Evolutionary conservation across 495 filamentous ascomycete genomes (phyloP), one percentile per base, ranked within the genome.

Genomic region (Pseudevernia furfuracea): DNA sequence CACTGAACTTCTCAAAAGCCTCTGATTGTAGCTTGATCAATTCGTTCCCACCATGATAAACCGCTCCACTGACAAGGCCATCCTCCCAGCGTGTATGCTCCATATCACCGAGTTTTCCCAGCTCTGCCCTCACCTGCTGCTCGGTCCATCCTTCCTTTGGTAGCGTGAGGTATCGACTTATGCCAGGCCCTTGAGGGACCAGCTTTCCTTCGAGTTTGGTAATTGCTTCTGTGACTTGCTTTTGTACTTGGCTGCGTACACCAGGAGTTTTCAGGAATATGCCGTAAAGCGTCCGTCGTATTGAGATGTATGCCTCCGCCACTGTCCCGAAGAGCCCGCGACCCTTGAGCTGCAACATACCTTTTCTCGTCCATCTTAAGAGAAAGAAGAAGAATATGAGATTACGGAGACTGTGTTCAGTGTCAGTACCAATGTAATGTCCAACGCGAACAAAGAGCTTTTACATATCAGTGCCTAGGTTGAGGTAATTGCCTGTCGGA

Each of bases 51-150:
- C 95, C 94, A 71, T 96, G 92, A 73, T 99, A 99, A 36, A 99
- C 94, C 28, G 94, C 93, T 58, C 94, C 94, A 62, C 90, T 95
- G 48, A 99, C 94, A 58, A 83, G 84, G 28, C 94, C 94, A 76
- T 97, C 91, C 76, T 99, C 94, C 94, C 94, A 99, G 66, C 87
- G 82, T 12, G 92, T 94, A 77, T 96, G 94, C 65, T 97, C 87
- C 90, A 99, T 88, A 43, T 81, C 84, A 37, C 83, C 85, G 66
- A 97, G 78, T 69, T 85, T 84, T 52, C 85, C 83, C 66, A 98
- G 82, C 77, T 97, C 93, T 57, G 85, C 85, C 66, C 84, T 82
- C 23, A 97, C 80, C 69, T 87, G 85, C 17, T 95, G 90, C 36
- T 87, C 79, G 1, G 83, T 82, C 91, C 91, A 92, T 67, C 91